Base-by-base conservation (phyloP, 2,329 filamentous ascomycete genomes). In the Pyrenophora seminiperda region DNA sequence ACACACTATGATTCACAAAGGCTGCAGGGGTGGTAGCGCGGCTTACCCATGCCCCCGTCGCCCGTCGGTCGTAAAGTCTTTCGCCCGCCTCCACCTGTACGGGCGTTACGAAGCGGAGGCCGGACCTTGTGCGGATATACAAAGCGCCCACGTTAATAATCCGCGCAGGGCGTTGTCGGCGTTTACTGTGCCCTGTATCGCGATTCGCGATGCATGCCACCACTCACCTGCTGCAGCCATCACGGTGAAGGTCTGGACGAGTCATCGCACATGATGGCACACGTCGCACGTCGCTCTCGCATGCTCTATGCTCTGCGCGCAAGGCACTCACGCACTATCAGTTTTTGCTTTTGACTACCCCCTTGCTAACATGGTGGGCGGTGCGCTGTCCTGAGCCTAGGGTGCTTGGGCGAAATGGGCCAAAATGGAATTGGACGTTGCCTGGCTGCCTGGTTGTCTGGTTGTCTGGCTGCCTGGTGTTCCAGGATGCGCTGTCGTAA, bases 401-500 rank as follows among this genome's bases (percentile, higher is more conserved):
- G 14, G 41, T 49, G 51, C 49, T 39, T 56, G 54, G 50, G 53
- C 47, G 38, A 39, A 37, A 29, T 34, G 54, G 50, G 53, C 47
- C 34, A 39, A 37, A 29, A 30, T 50, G 50, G 41, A 24, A 27
- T 27, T 50, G 47, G 38, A 41, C 39, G 24, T 20, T 62, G 58
- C 55, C 55, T 61, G 57, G 47, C 49, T 56, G 59, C 56, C 61
- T 60, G 38, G 19, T 14, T 14, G 29, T 10, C 22, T n/a, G n/a
- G n/a, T 24, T 61, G 56, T 52, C 54, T 61, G 56, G 47, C 47
- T 55, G 60, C 54, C 61, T 61, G 41, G 24, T 22, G 33, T 29
- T 39, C 56, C 37, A 45, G 58, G 56, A 51, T 60, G 50, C 47
- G 56, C 62, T 63, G 56, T 58, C 61, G 58, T 58, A 55, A 64